Conservation (phyloP, 2,329 filamentous ascomycete genomes). For the Graphilbum ipis-grandicollis region DNA sequence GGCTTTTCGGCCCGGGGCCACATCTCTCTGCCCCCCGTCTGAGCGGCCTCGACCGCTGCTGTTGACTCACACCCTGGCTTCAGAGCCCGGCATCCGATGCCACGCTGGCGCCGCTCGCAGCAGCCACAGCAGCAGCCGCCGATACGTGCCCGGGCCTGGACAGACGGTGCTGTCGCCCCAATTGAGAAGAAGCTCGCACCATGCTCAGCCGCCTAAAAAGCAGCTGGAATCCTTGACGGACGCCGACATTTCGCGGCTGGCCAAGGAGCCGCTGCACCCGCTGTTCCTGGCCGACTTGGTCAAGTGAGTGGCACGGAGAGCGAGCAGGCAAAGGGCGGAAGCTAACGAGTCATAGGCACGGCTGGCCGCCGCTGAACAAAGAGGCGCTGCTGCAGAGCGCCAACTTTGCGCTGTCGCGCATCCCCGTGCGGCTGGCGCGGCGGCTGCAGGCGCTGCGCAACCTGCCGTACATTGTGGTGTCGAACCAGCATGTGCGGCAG, state of each 20-base stretch:
- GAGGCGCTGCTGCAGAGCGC: conserved; percentile 73
- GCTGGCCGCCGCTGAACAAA: conserved; percentile 68
- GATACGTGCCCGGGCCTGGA: too few species aligned
- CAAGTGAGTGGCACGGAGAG: conserved; percentile 35
- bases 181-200: too few species aligned
- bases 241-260: conserved; percentile 62
- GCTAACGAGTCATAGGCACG: conserved; percentile 29
- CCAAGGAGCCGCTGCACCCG: conserved; percentile 60
- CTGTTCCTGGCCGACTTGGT: conserved; percentile 79
- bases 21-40: neutral
- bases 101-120: neutral
- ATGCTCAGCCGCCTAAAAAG: neutral
- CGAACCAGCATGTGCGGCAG: conserved; percentile 85
- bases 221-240: conserved; percentile 26
- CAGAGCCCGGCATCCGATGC: neutral
- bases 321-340: neutral
- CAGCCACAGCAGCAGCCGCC: too few species aligned
- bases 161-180: too few species aligned
- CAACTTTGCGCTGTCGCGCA: conserved; percentile 85
- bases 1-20: conserved; percentile 13
- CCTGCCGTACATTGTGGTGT: conserved; percentile 92
- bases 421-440: conserved; percentile 82
- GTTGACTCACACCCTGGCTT: conserved; percentile 10
- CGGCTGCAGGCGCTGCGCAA: conserved; percentile 87
- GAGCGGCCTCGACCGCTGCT: neutral